Evolutionary conservation across 2,329 filamentous ascomycete genomes (phyloP), one percentile per base, ranked within the genome.

Genomic region (Pseudogymnoascus sp.): DNA sequence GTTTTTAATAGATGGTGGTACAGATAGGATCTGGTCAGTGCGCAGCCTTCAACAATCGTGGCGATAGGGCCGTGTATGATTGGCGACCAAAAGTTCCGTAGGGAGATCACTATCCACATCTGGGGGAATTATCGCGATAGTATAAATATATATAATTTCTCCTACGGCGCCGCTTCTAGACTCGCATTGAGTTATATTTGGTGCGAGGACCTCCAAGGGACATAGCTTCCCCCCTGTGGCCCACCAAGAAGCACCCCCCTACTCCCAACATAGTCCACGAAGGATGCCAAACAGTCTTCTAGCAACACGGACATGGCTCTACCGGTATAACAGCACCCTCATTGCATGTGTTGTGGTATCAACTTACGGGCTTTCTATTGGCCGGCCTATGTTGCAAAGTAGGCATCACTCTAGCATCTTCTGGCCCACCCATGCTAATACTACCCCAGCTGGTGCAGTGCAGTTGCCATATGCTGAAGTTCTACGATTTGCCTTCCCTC

Each of bases 401-500:
- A 57, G 19, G 26, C 8, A 17, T 19, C 47, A 19, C 23, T 31
- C 38, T 10, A 8, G n/a, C n/a, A 31, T 19, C 9, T 31, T 57
- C 26, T 19, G 26, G 47, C 19, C 26, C 47, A 19, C 47, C 15
- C 31, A 33, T 33, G 26, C n/a, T 57, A 57, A 57, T 31, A 31
- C 23, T n/a, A 31, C 15, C 15, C 3, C n/a, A 57, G 47, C 47
- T 19, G 47, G 47, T 57, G 47, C 47, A 13, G 47, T 57, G n/a
- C 47, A 57, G 47, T 33, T 57, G 8, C 47, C 47, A 13, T 19
- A 33, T 33, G 47, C 47, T 13, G 47, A 57, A 57, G 47, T 57
- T n/a, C 47, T 57, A 31, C 47, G 47, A 31, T 57, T 57, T 57
- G 47, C 47, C 47, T 57, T 57, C 28, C 47, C 47, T 13, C 47